These are phyloP conservation scores for Pseudonitzschia multiseries DNA, from an alignment of 108 stramenopile species.

Conservation along the genomic window DNA sequence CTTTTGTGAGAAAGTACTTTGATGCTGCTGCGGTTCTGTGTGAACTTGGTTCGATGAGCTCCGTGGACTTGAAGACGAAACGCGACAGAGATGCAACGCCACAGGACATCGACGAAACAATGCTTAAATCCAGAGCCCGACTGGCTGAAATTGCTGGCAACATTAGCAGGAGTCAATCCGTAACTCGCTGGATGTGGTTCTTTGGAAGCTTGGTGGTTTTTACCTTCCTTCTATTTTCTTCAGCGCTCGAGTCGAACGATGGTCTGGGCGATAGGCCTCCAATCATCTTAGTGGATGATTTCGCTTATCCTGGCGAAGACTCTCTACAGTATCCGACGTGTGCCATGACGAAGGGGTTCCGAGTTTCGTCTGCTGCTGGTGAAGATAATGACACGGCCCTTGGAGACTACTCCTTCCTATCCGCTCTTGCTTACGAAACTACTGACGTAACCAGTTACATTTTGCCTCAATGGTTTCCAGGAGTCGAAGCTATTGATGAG, in stretches of 20 bases:
- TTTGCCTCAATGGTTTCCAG: conserved; percentile 52
- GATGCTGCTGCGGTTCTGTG: conserved; percentile 33
- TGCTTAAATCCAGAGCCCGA: not conserved
- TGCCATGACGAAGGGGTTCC: conserved; percentile 11
- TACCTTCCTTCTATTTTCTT: conserved; percentile 2
- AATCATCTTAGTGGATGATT: conserved; percentile 17
- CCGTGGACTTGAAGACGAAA: conserved; percentile 4
- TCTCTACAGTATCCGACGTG: conserved; percentile 32
- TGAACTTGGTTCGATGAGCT: conserved; percentile 40
- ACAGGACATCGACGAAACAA: not conserved
- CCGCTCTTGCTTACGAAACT: conserved; percentile 38
- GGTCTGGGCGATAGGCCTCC: conserved; percentile 6
- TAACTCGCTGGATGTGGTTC: conserved; percentile 19
- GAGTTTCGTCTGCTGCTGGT: conserved; percentile 8
- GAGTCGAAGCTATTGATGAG: conserved; percentile 33
- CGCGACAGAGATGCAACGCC: not conserved
- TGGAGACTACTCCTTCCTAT: conserved; percentile 43
- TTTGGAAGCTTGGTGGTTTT: conserved; percentile 7
- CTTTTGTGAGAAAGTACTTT: conserved; percentile 42
- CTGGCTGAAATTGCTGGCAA: conserved; percentile 5
- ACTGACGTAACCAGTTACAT: conserved; percentile 37
- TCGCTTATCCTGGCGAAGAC: conserved; percentile 18
- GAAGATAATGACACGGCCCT: conserved; percentile 27
- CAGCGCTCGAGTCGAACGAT: not conserved
- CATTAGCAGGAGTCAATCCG: conserved; percentile 8